Percentiles rank a stretch among this genome's conserved stretches.
phyloP scores from a whole-genome alignment of 164 flowering plant species.

The Aristolochia contorta region DNA sequence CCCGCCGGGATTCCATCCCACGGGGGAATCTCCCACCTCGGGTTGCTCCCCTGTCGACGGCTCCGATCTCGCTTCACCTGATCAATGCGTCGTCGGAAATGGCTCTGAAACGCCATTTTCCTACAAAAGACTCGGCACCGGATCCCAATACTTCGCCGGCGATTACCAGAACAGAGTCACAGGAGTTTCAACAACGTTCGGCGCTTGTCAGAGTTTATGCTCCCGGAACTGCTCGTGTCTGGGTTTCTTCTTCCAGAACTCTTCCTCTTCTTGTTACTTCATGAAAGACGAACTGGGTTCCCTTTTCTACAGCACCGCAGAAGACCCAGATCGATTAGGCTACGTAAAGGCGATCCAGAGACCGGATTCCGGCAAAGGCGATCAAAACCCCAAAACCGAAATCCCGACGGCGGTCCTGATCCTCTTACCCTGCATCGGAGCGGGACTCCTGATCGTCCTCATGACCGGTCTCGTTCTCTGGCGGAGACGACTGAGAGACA shows the following conservation, averaged over 20 bases:
- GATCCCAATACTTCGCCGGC: conserved; percentile 44
- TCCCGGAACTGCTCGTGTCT: conserved; percentile 61
- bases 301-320: conserved; percentile 16
- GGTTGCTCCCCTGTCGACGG: conserved; percentile 35
- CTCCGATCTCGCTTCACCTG: conserved; percentile 29
- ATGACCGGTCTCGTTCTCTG: conserved; percentile 22
- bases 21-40: background rate
- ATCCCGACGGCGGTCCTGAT: conserved; percentile 51
- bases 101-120: conserved; percentile 16
- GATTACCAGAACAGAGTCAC: conserved; percentile 25
- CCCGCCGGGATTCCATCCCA: conserved; percentile 28
- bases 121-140: conserved; percentile 37
- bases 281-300: conserved; percentile 54
- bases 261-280: conserved; percentile 56
- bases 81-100: conserved; percentile 20
- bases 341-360: conserved; percentile 33
- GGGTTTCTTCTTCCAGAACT: conserved; percentile 51
- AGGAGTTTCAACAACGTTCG: conserved; percentile 21
- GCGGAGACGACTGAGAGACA: conserved; percentile 32
- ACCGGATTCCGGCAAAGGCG: conserved; percentile 3
- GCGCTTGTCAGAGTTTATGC: conserved; percentile 50
- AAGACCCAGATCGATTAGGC: conserved; percentile 26
- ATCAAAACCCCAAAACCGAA: background rate
- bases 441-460: conserved; percentile 24
- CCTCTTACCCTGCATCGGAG: conserved; percentile 47